These are phyloP conservation scores for Penicillium ochrochloron DNA, from an alignment of 495 filamentous ascomycete genomes.

Conservation along the genomic window DNA sequence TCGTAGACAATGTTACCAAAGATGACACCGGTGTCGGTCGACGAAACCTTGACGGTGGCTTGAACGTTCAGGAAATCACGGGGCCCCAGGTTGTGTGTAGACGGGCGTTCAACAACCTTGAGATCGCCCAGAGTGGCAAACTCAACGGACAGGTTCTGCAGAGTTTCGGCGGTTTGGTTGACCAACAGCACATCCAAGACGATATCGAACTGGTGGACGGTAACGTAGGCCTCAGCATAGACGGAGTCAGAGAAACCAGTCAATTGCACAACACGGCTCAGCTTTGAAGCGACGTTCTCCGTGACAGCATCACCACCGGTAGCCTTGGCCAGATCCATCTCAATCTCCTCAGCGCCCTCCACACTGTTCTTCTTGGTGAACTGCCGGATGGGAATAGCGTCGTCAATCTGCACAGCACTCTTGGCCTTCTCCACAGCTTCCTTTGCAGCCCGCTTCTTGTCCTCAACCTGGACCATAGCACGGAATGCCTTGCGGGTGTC, in stretches of 20 bases:
- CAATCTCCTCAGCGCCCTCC: slow-evolving; percentile 84
- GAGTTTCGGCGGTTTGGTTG: slow-evolving; percentile 95
- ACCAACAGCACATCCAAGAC: slow-evolving; percentile 95
- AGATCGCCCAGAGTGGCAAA: slow-evolving; percentile 97
- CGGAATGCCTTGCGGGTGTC: slow-evolving; percentile 96
- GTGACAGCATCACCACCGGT: slow-evolving; percentile 85
- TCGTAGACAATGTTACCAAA: slow-evolving; percentile 99
- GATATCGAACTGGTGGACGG: slow-evolving; percentile 99
- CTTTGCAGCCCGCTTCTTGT: slow-evolving; percentile 93
- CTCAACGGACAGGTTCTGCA: slow-evolving; percentile 96
- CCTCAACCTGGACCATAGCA: slow-evolving; percentile 97
- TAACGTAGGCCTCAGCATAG: slow-evolving; percentile 97
- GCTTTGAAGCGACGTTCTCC: slow-evolving; percentile 88
- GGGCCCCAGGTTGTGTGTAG: slow-evolving; percentile 91
- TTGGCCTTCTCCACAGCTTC: slow-evolving; percentile 91
- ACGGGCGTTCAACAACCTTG: slow-evolving; percentile 96
- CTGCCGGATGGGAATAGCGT: slow-evolving; percentile 89
- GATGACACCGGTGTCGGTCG: slow-evolving; percentile 98
- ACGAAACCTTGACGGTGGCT: slow-evolving; percentile 98
- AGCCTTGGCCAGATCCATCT: slow-evolving; percentile 89
- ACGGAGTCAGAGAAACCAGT: slow-evolving; percentile 99
- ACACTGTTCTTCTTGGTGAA: slow-evolving; percentile 87
- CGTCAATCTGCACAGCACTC: slow-evolving; percentile 92
- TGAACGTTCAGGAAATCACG: slow-evolving; percentile 98
- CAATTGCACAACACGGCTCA: slow-evolving; percentile 94